A percentile compares a stretch with the other conserved stretches of the same genome.
These are phyloP conservation scores for Nothophoma quercina DNA, from an alignment of 2,329 filamentous ascomycete genomes.

Conservation along the genomic window DNA sequence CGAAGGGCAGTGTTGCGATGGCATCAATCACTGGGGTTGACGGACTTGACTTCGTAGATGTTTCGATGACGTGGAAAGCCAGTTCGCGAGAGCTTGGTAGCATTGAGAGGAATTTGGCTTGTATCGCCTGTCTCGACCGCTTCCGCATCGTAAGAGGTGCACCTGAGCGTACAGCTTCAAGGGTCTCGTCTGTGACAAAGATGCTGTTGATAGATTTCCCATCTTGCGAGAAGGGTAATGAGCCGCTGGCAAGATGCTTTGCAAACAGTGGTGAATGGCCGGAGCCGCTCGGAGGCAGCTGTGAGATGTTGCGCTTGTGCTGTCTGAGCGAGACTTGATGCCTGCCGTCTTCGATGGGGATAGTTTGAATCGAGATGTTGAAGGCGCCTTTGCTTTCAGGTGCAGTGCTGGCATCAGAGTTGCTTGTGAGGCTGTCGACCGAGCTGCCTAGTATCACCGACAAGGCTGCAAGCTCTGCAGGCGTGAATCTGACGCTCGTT, in stretches of 20 bases:
- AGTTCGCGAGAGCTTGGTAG: slow-evolving; percentile 33
- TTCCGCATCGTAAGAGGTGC: slow-evolving; percentile 23
- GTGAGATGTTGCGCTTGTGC: slow-evolving; percentile 33
- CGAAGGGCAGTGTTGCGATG: slow-evolving; percentile 40
- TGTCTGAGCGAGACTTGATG: slow-evolving; percentile 33
- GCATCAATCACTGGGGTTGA: slow-evolving; percentile 32
- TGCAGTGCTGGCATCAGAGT: neutral
- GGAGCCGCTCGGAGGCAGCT: slow-evolving; percentile 33
- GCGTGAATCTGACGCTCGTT: slow-evolving; percentile 27
- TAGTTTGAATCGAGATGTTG: slow-evolving; percentile 33
- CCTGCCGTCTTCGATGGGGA: slow-evolving; percentile 19
- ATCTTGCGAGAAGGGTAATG: slow-evolving; percentile 37
- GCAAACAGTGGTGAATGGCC: slow-evolving; percentile 41
- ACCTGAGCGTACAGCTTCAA: slow-evolving; percentile 31
- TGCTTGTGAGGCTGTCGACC: slow-evolving; percentile 9
- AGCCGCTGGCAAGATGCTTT: slow-evolving; percentile 44
- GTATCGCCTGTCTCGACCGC: slow-evolving; percentile 13
- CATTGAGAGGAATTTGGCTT: slow-evolving; percentile 28
- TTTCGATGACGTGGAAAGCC: slow-evolving; percentile 29
- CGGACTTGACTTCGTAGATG: slow-evolving; percentile 22
- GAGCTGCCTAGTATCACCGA: slow-evolving; percentile 40
- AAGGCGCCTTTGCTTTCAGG: slow-evolving; percentile 33
- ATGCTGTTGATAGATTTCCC: slow-evolving; percentile 30
- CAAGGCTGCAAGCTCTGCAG: slow-evolving; percentile 37
- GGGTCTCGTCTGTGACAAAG: slow-evolving; percentile 32